These are phyloP conservation scores for Zygosaccharomyces rouxii DNA, from an alignment of 805 yeast species.

Conservation along the genomic window DNA sequence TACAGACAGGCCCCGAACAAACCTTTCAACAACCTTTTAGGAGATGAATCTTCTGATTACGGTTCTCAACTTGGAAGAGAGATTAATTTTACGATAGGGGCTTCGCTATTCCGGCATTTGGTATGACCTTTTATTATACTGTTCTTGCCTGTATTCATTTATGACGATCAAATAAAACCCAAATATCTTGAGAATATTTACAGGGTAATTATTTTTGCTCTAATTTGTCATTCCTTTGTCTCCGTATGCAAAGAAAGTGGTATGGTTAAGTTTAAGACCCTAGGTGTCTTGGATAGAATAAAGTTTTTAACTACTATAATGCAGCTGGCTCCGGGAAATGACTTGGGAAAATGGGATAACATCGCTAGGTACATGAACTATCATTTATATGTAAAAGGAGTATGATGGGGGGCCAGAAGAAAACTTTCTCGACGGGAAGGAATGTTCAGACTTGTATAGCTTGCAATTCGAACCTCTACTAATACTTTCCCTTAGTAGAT, in stretches of 20 bases:
- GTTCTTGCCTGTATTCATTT: neutral
- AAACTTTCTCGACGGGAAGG: constrained; percentile 1
- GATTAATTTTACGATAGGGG: neutral
- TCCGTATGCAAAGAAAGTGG: neutral
- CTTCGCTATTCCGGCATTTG: neutral
- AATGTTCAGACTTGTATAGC: neutral
- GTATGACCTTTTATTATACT: neutral
- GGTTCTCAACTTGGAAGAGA: neutral
- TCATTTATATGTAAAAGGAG: neutral
- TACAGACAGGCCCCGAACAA: neutral
- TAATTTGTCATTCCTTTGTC: neutral
- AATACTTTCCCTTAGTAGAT: no score
- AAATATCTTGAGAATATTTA: no score
- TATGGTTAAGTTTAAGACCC: neutral
- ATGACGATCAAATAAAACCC: no score
- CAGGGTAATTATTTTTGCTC: neutral
- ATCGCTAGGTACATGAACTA: neutral
- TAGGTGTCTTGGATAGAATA: neutral
- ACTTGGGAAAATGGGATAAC: constrained; percentile 1
- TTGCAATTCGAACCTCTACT: neutral
- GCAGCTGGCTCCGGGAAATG: neutral
- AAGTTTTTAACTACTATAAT: neutral
- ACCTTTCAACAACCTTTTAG: neutral
- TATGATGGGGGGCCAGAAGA: neutral
- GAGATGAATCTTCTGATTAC: no score